A percentile compares a stretch with the other conserved stretches of the same genome.
Evolutionary conservation across 2,329 filamentous ascomycete genomes (phyloP).

Genomic region (Epichloe coenophiala): DNA sequence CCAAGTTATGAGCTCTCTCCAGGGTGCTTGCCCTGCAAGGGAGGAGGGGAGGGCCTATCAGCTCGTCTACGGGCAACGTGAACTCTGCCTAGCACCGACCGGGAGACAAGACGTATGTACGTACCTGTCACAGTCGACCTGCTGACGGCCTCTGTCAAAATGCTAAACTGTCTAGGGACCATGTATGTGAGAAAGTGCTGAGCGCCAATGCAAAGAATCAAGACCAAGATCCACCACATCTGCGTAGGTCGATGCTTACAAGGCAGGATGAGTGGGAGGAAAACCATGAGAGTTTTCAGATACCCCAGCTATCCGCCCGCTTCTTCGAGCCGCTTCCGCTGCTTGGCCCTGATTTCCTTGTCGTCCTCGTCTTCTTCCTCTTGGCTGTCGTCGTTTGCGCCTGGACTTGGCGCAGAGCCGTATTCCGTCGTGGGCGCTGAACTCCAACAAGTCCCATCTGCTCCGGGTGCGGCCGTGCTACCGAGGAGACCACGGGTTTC

Average conservation of each 20-base stretch:
- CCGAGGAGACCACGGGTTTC: conserved; percentile 3
- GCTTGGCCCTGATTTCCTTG: conserved; percentile 11
- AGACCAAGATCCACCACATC: conserved; percentile 12
- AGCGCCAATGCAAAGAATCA: conserved; percentile 8
- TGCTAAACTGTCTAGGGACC: conserved; percentile 14
- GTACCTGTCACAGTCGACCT: conserved; percentile 10
- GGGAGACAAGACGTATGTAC: neutral
- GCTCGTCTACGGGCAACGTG: neutral
- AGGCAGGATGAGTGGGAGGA: conserved; percentile 14
- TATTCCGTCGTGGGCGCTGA: conserved; percentile 1
- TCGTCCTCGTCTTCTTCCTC: conserved; percentile 9
- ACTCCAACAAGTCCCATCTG: neutral
- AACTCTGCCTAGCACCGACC: neutral
- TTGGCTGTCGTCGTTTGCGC: conserved; percentile 9
- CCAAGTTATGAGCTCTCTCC: conserved; percentile 6
- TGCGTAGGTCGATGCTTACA: conserved; percentile 13
- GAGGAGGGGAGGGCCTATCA: no score
- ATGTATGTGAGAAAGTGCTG: conserved; percentile 12
- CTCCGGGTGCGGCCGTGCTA: neutral
- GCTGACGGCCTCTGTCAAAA: conserved; percentile 10
- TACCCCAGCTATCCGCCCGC: conserved; percentile 14
- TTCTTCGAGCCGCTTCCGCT: conserved; percentile 11
- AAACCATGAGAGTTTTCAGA: conserved; percentile 12
- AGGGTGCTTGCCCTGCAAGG: conserved; percentile 3
- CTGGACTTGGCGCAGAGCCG: conserved; percentile 7